A percentile compares a stretch with the other conserved stretches of the same genome.
Conservation (phyloP, 352 stramenopile species). For the Halophytophthora batemanensis region DNA sequence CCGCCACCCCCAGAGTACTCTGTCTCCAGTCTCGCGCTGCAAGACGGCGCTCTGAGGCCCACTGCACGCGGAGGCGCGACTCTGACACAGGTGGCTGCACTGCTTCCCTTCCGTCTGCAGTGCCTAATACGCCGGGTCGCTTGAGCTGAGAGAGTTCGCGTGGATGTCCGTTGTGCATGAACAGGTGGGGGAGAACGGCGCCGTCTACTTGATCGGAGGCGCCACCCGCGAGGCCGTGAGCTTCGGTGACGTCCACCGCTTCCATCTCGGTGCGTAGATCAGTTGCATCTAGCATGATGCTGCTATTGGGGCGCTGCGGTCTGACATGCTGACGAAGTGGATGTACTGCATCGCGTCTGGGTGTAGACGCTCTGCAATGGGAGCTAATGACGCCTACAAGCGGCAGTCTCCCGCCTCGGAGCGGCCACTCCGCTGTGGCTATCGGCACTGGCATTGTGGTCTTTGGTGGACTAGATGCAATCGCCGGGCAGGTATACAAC, state of each 20-base stretch:
- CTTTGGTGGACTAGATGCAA: constrained; percentile 60
- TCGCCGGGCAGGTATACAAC: constrained; percentile 44
- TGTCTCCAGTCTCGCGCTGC: constrained; percentile 2
- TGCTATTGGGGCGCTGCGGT: too few species aligned
- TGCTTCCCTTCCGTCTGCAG: neutral
- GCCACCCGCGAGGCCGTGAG: constrained; percentile 49
- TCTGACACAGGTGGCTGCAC: constrained; percentile 57
- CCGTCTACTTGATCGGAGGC: constrained; percentile 61
- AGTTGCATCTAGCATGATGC: neutral
- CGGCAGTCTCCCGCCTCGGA: constrained; percentile 38
- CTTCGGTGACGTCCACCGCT: constrained; percentile 50
- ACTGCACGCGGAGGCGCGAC: constrained; percentile 41
- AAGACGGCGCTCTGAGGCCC: constrained; percentile 14
- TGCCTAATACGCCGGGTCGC: too few species aligned
- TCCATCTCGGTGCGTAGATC: constrained; percentile 43
- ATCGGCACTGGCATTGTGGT: constrained; percentile 41
- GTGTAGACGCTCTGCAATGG: constrained; percentile 21
- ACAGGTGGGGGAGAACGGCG: constrained; percentile 21
- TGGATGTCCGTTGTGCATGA: constrained; percentile 7
- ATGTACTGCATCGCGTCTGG: neutral
- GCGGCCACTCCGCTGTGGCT: constrained; percentile 55
- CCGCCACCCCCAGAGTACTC: neutral
- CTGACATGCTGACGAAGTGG: neutral
- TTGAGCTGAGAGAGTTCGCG: too few species aligned
- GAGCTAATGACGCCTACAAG: constrained; percentile 10